Percentiles rank a stretch among this genome's conserved stretches.
phyloP scores from a whole-genome alignment of 2,329 filamentous ascomycete genomes.

The Coniochaeta hoffmannii region DNA sequence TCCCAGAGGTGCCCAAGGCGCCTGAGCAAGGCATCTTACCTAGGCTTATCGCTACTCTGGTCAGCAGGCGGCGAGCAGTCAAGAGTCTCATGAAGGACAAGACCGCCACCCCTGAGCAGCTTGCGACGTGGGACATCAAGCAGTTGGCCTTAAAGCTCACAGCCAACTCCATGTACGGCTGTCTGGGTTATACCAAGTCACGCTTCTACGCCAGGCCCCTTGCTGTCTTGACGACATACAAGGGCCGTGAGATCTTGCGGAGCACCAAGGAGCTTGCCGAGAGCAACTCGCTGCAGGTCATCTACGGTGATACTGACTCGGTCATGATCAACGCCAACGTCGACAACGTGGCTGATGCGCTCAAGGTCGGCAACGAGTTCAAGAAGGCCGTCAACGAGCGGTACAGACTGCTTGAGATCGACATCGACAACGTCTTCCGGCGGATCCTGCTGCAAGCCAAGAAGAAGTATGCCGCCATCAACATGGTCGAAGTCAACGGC shows the following conservation, averaged over 20 bases:
- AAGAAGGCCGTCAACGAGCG: slow-evolving; percentile 91
- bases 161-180: slow-evolving; percentile 99
- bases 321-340: slow-evolving; percentile 99
- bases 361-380: slow-evolving; percentile 90
- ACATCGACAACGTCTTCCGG: slow-evolving; percentile 96
- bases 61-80: slow-evolving; percentile 81
- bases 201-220: slow-evolving; percentile 94
- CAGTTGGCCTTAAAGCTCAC: slow-evolving; percentile 95
- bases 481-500: slow-evolving; percentile 80
- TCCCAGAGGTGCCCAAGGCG: slow-evolving; percentile 76
- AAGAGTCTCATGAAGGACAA: slow-evolving; percentile 97
- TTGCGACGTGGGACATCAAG: slow-evolving; percentile 96
- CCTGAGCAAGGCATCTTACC: slow-evolving; percentile 82
- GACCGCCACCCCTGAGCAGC: slow-evolving; percentile 73
- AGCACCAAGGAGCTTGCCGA: slow-evolving; percentile 96
- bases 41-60: slow-evolving; percentile 83
- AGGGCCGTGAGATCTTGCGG: slow-evolving; percentile 92
- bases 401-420: slow-evolving; percentile 89
- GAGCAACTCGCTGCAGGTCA: slow-evolving; percentile 83
- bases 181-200: slow-evolving; percentile 92
- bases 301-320: slow-evolving; percentile 98
- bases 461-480: slow-evolving; percentile 98
- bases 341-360: slow-evolving; percentile 81
- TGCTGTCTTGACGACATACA: slow-evolving; percentile 92
- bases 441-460: slow-evolving; percentile 91